Percentiles rank a stretch among this genome's conserved stretches.
These are phyloP conservation scores for Aspergillus affinis DNA, from an alignment of 495 filamentous ascomycete species.

Conservation along the genomic window DNA sequence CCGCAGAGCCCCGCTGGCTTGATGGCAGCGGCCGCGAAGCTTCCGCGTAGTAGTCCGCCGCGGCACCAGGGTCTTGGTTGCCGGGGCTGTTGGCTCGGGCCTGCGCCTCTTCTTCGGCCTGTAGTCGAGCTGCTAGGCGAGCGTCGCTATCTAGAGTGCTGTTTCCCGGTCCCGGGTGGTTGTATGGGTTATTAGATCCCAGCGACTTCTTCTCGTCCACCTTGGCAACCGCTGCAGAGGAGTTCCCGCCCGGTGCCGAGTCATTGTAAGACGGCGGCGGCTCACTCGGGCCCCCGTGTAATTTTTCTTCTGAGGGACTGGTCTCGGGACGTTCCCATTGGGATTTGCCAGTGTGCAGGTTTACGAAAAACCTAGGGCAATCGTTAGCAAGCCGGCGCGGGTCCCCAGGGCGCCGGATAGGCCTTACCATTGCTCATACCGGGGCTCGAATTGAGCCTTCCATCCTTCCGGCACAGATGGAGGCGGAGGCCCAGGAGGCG, in stretches of 20 bases:
- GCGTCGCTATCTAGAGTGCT: constrained; percentile 66
- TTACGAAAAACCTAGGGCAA: constrained; percentile 74
- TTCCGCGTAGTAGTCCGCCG: constrained; percentile 46
- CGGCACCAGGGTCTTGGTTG: constrained; percentile 27
- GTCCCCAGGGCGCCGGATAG: not conserved
- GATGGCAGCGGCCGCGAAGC: constrained; percentile 25
- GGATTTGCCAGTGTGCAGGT: constrained; percentile 79
- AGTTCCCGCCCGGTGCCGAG: constrained; percentile 32
- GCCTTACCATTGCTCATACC: constrained; percentile 75
- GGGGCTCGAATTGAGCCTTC: constrained; percentile 74
- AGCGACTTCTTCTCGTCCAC: constrained; percentile 58
- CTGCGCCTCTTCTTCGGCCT: constrained; percentile 72
- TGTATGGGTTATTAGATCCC: constrained; percentile 62
- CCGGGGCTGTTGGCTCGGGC: not conserved
- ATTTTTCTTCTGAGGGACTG: constrained; percentile 49
- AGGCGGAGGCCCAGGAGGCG: constrained; percentile 79
- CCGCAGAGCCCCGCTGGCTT: constrained; percentile 27
- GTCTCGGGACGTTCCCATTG: constrained; percentile 80
- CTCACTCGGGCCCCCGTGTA: constrained; percentile 48
- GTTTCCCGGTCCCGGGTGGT: constrained; percentile 16
- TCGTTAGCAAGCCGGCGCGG: not conserved
- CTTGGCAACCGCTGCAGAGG: constrained; percentile 25
- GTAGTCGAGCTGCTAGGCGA: constrained; percentile 69
- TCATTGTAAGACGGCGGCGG: constrained; percentile 66
- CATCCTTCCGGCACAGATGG: constrained; percentile 87